These are phyloP conservation scores for Epichloe sp. DNA, from an alignment of 2,329 filamentous ascomycete species.

Conservation along the genomic window DNA sequence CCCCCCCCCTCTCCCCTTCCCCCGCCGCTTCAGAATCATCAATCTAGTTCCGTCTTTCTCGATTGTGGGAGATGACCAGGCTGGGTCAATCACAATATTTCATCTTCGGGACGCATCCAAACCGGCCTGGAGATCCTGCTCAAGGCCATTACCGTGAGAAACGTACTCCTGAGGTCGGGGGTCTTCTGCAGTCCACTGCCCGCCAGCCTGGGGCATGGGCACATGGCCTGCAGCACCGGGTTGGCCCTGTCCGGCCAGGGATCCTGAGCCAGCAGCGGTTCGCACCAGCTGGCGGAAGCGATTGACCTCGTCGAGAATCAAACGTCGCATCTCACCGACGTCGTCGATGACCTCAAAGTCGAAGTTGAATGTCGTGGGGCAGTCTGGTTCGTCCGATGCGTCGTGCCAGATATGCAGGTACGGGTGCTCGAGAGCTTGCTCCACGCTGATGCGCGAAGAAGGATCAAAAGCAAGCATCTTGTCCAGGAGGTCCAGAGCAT, in stretches of 20 bases:
- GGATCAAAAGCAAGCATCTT: conserved; percentile 97
- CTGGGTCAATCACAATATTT: background rate
- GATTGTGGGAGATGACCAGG: too few relatives aligned
- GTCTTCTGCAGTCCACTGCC: conserved; percentile 46
- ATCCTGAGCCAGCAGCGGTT: conserved; percentile 30
- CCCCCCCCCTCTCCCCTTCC: too few relatives aligned
- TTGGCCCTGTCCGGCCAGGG: conserved; percentile 22
- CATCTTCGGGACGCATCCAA: conserved; percentile 18
- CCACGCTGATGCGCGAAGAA: conserved; percentile 81
- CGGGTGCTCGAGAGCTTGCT: conserved; percentile 88
- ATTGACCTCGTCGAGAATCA: conserved; percentile 92
- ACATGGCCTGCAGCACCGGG: conserved; percentile 29
- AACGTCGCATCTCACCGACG: conserved; percentile 84
- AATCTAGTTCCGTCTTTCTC: background rate
- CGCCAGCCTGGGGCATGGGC: conserved; percentile 36
- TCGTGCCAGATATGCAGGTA: conserved; percentile 99
- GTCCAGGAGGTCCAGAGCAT: conserved; percentile 89
- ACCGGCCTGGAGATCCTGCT: conserved; percentile 44
- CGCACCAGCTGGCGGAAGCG: conserved; percentile 60
- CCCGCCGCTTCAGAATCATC: too few relatives aligned
- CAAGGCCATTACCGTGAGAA: conserved; percentile 34
- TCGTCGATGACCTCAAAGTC: conserved; percentile 97
- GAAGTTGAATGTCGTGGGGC: conserved; percentile 93
- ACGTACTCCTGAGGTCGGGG: conserved; percentile 47
- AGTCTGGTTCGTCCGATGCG: conserved; percentile 85